Evolutionary conservation across 1,284 basidiomycete genomes (phyloP), one percentile per base, ranked within the genome.

Genomic region (Stereum hirsutum): DNA sequence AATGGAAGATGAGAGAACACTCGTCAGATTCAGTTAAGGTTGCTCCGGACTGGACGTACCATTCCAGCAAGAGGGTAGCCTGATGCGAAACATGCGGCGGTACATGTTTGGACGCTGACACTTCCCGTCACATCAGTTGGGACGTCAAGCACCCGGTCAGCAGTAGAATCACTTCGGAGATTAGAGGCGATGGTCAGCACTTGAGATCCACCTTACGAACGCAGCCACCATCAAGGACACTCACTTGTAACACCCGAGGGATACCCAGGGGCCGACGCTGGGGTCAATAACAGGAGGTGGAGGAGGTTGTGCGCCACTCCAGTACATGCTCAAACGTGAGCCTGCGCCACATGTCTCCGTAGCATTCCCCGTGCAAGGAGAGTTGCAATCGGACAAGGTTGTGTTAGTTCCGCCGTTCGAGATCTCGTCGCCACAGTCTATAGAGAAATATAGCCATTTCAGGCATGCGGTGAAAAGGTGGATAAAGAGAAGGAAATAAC

Each of bases 171-270:
- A 47, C 76, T 80, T 45, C 19, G 38, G 31, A 36, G 4, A 21
- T 20, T n/a, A n/a, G n/a, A n/a, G n/a, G n/a, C n/a, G n/a, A n/a
- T n/a, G n/a, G 41, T 8, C 33, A 45, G 20, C 31, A 42, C 15
- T 14, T n/a, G 24, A 10, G 21, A 6, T n/a, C n/a, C n/a, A n/a
- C n/a, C 24, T n/a, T 24, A 6, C 12, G n/a, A 39, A 42, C 28
- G 42, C 32, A n/a, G 25, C 38, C 7, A 47, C 31, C n/a, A 14
- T 34, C 41, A 49, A 11, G 36, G 36, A 14, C 12, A 60, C 68
- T 39, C 53, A 81, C 80, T 64, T 76, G 59, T 69, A 81, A 56
- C 81, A 84, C 5, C 81, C 81, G 21, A 82, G 64, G 2, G 78
- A 78, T 5, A 60, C 59, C 81, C 81, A 83, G 33, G 71, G 64